Evolutionary conservation across 805 yeast species (phyloP), one percentile per base, ranked within the genome.

Genomic region (Hyphopichia homilentoma): DNA sequence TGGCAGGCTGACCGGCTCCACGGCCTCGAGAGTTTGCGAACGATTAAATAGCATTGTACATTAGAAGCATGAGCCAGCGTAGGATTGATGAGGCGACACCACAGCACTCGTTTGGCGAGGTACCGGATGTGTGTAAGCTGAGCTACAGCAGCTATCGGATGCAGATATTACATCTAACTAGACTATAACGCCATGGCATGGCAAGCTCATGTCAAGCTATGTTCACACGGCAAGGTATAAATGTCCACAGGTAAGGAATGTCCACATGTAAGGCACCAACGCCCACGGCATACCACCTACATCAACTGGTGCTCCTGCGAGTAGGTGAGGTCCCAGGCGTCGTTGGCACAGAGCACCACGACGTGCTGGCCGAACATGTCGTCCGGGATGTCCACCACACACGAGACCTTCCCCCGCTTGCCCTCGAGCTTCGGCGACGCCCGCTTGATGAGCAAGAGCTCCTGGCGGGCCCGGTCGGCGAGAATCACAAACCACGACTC

Each of bases 401-500:
- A 69, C 7, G 22, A 15, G 2, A 74, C 60, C 18, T 43, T 52
- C 19, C 73, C 76, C 35, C 50, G 56, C 43, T 55, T 61, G 1
- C 61, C 63, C 1, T 36, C 35, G 32, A 60, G 32, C 30, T 47
- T 65, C 2, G 93, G 93, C 16, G 84, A 79, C 4, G 87, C 82
- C 48, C 97, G 75, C 49, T 85, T 86, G 27, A 90, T 61, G 25
- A 81, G 67, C 23, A 73, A 57, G 17, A 90, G 52, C 47, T 80
- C 84, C 27, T 71, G 71, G 2, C 57, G 63, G 5, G 61, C 57
- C 17, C 59, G 58, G 40, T 79, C 77, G 39, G 74, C 62, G 7
- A 80, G 44, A 29, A 90, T 73, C 7, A 80, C 73, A 54, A 90
- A 86, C 97, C 98, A 93, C 0, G 94, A 78, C 53, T 93, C 97